Evolutionary conservation across 768 basidiomycete genomes (phyloP).

Genomic region (Russula earlei): DNA sequence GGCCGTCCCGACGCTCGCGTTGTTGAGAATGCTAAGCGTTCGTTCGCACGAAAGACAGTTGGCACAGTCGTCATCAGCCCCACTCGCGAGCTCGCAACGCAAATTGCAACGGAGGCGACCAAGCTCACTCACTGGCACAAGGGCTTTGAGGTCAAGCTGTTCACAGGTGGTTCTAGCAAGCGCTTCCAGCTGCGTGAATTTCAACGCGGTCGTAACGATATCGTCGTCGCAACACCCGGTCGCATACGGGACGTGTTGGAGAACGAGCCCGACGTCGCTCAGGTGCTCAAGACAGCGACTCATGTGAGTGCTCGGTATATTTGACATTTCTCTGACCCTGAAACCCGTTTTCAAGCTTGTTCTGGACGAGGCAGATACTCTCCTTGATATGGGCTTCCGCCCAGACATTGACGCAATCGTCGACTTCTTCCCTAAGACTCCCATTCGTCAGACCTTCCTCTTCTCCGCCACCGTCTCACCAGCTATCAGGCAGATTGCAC

Average conservation of each 20-base stretch:
- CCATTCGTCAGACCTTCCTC: slow-evolving; percentile 80
- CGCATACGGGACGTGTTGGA: slow-evolving; percentile 66
- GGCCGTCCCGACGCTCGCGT: slow-evolving; percentile 27
- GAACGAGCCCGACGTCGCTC: slow-evolving; percentile 44
- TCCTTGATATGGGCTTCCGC: slow-evolving; percentile 89
- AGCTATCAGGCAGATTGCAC: slow-evolving; percentile 62
- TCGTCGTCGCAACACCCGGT: slow-evolving; percentile 88
- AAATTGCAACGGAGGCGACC: slow-evolving; percentile 78
- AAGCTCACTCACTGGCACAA: slow-evolving; percentile 52
- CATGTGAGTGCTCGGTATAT: slow-evolving; percentile 36
- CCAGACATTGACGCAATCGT: slow-evolving; percentile 73
- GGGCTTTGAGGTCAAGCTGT: slow-evolving; percentile 58
- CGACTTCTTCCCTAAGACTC: slow-evolving; percentile 45
- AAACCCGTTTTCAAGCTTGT: slow-evolving; percentile 47
- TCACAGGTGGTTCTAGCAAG: slow-evolving; percentile 72
- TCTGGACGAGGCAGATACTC: slow-evolving; percentile 86
- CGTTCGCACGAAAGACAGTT: slow-evolving; percentile 39
- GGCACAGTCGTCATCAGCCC: slow-evolving; percentile 81
- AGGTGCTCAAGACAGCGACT: slow-evolving; percentile 44
- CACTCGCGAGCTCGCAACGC: slow-evolving; percentile 82
- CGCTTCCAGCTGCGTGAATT: slow-evolving; percentile 58
- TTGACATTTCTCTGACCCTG: slow-evolving; percentile 6
- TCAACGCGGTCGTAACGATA: slow-evolving; percentile 54
- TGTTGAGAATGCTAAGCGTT: slow-evolving; percentile 26
- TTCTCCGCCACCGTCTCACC: slow-evolving; percentile 82